A percentile compares a stretch with the other conserved stretches of the same genome.
Conservation (phyloP, 1,284 basidiomycete genomes). For the Schizophyllum commune region DNA sequence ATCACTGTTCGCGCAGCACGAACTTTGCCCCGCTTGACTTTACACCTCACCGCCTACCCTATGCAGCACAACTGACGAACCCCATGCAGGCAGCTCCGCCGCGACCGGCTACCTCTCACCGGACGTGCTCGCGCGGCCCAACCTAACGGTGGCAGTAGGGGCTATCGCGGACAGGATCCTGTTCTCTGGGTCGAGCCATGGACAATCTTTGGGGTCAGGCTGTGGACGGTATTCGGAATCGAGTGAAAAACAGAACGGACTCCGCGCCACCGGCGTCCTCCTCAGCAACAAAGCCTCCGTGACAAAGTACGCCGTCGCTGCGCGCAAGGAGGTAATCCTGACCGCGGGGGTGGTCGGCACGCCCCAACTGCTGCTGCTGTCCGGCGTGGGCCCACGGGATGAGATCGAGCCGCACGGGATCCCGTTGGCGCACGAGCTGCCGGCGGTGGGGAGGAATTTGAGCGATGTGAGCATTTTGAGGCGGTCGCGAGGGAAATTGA, state of each 20-base stretch:
- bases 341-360: slow-evolving; percentile 31
- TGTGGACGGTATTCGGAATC: not conserved
- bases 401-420: slow-evolving; percentile 29
- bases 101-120: slow-evolving; percentile 28
- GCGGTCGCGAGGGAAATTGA: too few species aligned
- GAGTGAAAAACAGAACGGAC: not conserved
- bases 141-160: slow-evolving; percentile 27
- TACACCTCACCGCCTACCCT: not conserved
- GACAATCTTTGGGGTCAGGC: not conserved
- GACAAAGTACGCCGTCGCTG: slow-evolving; percentile 20
- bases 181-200: not conserved
- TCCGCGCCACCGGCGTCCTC: slow-evolving; percentile 7
- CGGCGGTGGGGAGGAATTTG: slow-evolving; percentile 32
- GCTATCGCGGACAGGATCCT: slow-evolving; percentile 15
- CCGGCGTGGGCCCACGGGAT: slow-evolving; percentile 33
- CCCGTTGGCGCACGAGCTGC: slow-evolving; percentile 24
- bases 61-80: not conserved
- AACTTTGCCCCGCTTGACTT: too few species aligned
- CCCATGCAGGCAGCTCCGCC: slow-evolving; percentile 19
- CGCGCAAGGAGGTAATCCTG: slow-evolving; percentile 29
- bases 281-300: slow-evolving; percentile 6
- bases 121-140: slow-evolving; percentile 24
- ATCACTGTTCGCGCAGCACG: not conserved
- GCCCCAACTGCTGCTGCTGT: slow-evolving; percentile 39
- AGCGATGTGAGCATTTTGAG: slow-evolving; percentile 18